Conservation (phyloP, 2,329 filamentous ascomycete species). For the Macrophomina tecta region DNA sequence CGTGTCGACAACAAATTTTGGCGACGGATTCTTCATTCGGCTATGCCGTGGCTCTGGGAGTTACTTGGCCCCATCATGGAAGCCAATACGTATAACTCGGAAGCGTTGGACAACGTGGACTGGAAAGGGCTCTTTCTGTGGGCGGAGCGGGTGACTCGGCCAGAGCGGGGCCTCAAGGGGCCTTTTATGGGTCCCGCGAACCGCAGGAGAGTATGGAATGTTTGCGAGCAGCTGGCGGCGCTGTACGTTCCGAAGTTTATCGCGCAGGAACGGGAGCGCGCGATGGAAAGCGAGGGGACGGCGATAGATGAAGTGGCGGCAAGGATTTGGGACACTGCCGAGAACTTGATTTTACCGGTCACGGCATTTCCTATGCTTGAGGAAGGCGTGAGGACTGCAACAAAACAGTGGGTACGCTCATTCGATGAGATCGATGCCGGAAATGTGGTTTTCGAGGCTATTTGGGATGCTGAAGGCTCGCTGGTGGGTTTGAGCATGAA, state of each 20-base stretch:
- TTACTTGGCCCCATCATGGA: neutral
- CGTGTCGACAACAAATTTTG: neutral
- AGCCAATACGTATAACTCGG: too few species aligned
- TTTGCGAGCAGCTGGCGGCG: slow-evolving; percentile 9
- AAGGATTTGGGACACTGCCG: neutral
- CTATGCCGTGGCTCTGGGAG: slow-evolving; percentile 5
- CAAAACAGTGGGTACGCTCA: slow-evolving; percentile 32
- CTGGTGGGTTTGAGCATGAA: slow-evolving; percentile 30
- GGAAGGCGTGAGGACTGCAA: neutral
- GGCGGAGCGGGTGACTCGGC: slow-evolving; percentile 32
- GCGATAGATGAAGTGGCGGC: neutral
- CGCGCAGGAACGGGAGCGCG: neutral
- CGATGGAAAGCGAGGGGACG: neutral
- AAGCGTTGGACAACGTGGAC: slow-evolving; percentile 19
- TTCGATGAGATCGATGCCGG: slow-evolving; percentile 29
- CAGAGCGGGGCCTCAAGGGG: slow-evolving; percentile 32
- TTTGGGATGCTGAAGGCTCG: slow-evolving; percentile 28
- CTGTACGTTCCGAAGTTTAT: neutral
- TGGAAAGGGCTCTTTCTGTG: slow-evolving; percentile 34
- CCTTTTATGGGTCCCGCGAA: slow-evolving; percentile 40
- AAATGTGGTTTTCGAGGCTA: slow-evolving; percentile 32
- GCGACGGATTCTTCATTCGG: neutral
- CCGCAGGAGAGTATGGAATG: slow-evolving; percentile 40
- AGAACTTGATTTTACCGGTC: slow-evolving; percentile 21
- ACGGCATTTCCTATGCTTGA: slow-evolving; percentile 28